Base-by-base conservation (phyloP, 2,329 filamentous ascomycete species). In the Exophiala aquamarina region DNA sequence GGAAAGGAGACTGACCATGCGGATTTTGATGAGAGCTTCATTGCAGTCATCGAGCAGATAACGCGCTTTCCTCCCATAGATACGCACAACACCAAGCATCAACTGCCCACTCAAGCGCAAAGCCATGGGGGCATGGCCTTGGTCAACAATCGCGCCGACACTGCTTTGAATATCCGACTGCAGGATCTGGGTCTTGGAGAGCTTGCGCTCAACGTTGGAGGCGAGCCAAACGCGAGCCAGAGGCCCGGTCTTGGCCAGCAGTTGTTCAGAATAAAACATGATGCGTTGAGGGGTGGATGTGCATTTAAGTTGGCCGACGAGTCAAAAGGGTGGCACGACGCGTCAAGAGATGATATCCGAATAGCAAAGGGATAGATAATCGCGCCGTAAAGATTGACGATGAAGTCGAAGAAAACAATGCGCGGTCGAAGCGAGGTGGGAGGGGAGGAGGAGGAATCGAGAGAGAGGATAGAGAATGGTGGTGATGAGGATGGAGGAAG, bases 211-310 rank as follows among this genome's bases (percentile, higher is more conserved):
- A 57, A 97, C 79, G 71, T 97, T 98, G 74, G 93, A 90, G 23
- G 93, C 95, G 53, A 97, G 82, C 93, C 93, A 98, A 73, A 97
- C 91, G 66, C 90, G 89, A 72, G 93, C 93, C 77, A 98, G 74
- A 64, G 93, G 92, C 76, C 93, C 93, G 61, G 89, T 95, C 84
- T 95, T 95, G 68, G 91, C 90, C 62, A 98, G 82, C 50, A 98
- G 82, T 45, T 89, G 90, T 76, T 95, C 90, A 44, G 93, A 95
- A 70, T 96, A 97, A 73, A 98, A 98, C 93, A 98, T 98, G 62
- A 53, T 63, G 61, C 15, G 21, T 14, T 39, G 8, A 29, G 6
- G 26, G 15, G 28, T 21, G 4, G 23, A 26, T 11, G 23, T 11
- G 23, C 23, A 26, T 26, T 11, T 11, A 26, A 26, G 23, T 26